Percentiles rank a stretch among this genome's conserved stretches.
phyloP scores from a whole-genome alignment of 2,329 filamentous ascomycete genomes.

The Lachnellula arida region DNA sequence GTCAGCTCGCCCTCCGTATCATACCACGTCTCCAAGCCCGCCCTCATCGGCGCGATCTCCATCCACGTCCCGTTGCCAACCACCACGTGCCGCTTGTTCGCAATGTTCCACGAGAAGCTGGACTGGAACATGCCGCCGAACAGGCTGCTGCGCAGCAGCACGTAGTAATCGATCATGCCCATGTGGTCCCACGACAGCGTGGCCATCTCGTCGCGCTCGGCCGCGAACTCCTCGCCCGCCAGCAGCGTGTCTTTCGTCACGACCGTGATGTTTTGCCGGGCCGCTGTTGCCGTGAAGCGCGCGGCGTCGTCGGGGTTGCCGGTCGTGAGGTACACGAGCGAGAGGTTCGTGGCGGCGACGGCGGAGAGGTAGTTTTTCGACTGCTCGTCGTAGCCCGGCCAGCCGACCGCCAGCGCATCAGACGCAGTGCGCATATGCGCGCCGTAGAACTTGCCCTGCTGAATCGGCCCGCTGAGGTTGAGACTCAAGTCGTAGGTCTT shows the following conservation, averaged over 20 bases:
- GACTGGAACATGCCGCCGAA: conserved; percentile 40
- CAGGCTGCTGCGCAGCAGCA: conserved; percentile 37
- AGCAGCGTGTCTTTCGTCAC: conserved; percentile 39
- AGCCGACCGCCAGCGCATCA: conserved; percentile 32
- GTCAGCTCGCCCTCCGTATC: too few relatives aligned
- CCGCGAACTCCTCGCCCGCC: conserved; percentile 15
- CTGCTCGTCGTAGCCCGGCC: conserved; percentile 34
- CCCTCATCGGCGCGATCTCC: background rate
- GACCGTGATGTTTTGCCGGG: conserved; percentile 32
- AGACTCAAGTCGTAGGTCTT: conserved; percentile 11
- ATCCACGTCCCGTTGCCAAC: background rate
- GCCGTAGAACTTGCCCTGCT: conserved; percentile 29
- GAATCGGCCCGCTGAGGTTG: background rate
- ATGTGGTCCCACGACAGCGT: conserved; percentile 41
- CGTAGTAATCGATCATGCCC: conserved; percentile 44
- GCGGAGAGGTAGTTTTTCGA: conserved; percentile 32
- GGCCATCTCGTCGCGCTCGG: conserved; percentile 24
- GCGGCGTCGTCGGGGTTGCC: conserved; percentile 35
- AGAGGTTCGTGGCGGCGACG: conserved; percentile 24
- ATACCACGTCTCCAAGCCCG: background rate
- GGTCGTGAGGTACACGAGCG: conserved; percentile 38
- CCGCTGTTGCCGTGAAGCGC: conserved; percentile 34
- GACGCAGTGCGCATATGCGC: conserved; percentile 34
- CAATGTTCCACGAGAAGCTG: conserved; percentile 42
- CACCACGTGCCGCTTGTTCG: conserved; percentile 33